Percentiles rank a stretch among this genome's conserved stretches.
phyloP scores from a whole-genome alignment of 192 early-diverging fungal species.

The Piromyces finnis region DNA sequence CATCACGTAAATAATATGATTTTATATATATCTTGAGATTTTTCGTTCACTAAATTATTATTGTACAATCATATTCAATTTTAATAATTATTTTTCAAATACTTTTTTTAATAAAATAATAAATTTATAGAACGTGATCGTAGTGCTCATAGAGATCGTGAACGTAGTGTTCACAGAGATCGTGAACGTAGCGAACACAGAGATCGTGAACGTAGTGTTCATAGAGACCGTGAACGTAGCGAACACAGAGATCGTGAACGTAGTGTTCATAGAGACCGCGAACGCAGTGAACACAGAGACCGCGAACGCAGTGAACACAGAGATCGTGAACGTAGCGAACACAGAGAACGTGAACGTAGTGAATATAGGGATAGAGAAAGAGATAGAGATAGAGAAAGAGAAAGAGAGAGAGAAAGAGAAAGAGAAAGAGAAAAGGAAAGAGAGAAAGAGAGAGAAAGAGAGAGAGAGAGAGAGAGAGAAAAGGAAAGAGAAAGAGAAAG shows the following conservation, averaged over 20 bases:
- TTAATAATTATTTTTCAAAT: no score
- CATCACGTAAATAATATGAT: background rate
- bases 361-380: background rate
- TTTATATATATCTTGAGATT: no score
- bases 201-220: background rate
- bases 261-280: background rate
- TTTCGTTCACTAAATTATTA: no score
- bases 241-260: background rate
- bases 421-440: conserved; percentile 3
- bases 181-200: background rate
- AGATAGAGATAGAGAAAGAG: conserved; percentile 4
- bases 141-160: background rate
- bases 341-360: background rate
- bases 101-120: no score
- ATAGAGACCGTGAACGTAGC: background rate
- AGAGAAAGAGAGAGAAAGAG: conserved; percentile 7
- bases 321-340: conserved; percentile 2
- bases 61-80: no score
- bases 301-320: background rate
- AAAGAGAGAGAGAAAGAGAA: background rate
- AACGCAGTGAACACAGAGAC: background rate
- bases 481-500: conserved; percentile 1
- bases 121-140: no score
- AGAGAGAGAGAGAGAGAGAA: background rate
- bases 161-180: background rate